Percentiles rank a stretch among this genome's conserved stretches.
Conservation (phyloP, 306 rosid genomes). For the Lagenaria siceraria region DNA sequence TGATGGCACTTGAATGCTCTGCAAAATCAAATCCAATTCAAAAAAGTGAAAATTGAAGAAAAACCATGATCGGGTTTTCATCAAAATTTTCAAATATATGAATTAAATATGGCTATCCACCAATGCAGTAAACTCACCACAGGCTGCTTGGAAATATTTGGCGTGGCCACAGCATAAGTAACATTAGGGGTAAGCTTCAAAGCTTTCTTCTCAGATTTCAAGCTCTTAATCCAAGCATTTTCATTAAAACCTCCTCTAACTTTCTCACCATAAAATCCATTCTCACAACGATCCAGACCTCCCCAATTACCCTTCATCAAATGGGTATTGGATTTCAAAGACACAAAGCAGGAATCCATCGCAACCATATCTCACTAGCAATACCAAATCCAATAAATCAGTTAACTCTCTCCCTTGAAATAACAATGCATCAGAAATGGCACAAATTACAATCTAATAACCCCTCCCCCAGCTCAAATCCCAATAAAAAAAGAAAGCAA, state of each 20-base stretch:
- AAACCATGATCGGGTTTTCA: not conserved
- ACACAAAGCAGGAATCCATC: constrained; percentile 58
- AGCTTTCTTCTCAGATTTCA: constrained; percentile 30
- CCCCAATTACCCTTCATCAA: not conserved
- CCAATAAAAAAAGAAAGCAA: constrained; percentile 9
- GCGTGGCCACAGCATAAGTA: constrained; percentile 51
- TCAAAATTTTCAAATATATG: not conserved
- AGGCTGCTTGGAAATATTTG: constrained; percentile 31
- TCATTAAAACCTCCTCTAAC: constrained; percentile 33
- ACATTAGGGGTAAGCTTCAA: constrained; percentile 34
- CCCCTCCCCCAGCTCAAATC: constrained; percentile 17
- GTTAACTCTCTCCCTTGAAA: not conserved
- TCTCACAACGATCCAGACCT: constrained; percentile 21
- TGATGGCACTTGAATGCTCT: constrained; percentile 50
- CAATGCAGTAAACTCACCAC: constrained; percentile 28
- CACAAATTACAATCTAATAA: not conserved
- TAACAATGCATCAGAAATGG: constrained; percentile 17
- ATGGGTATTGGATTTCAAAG: constrained; percentile 29
- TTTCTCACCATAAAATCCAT: constrained; percentile 49
- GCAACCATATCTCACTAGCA: constrained; percentile 9
- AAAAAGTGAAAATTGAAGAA: not conserved
- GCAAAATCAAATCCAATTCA: constrained; percentile 9
- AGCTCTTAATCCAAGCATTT: constrained; percentile 22
- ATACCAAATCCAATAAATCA: constrained; percentile 3
- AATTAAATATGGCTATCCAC: not conserved